Percentiles rank a stretch among this genome's conserved stretches.
Evolutionary conservation across 164 flowering plant genomes (phyloP).

Genomic region (Umbellularia californica): DNA sequence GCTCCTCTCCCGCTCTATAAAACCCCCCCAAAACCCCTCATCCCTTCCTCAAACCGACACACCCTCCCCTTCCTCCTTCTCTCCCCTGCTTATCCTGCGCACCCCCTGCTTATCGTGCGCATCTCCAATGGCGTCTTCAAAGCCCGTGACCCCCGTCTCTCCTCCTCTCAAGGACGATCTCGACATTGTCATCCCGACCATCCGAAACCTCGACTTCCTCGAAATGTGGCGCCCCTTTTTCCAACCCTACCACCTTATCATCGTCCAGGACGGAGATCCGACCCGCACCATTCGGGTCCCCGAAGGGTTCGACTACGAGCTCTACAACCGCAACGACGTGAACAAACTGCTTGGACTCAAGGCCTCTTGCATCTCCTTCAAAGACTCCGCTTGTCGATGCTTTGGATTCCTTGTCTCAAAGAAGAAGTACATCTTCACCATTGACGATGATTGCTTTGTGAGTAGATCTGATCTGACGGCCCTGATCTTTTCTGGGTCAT

Average conservation of each 20-base stretch:
- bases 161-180: conserved; percentile 66
- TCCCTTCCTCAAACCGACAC: conserved; percentile 5
- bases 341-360: conserved; percentile 70
- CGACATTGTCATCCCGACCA: conserved; percentile 84
- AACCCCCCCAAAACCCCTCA: conserved; percentile 1
- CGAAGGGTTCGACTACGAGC: conserved; percentile 79
- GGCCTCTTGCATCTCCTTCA: conserved; percentile 78
- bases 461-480: conserved; percentile 19
- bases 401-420: conserved; percentile 84
- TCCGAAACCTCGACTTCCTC: conserved; percentile 75
- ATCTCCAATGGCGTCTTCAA: conserved; percentile 4
- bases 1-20: background rate
- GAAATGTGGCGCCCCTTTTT: conserved; percentile 92
- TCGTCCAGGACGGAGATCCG: conserved; percentile 88
- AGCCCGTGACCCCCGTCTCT: conserved; percentile 15
- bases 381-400: conserved; percentile 91
- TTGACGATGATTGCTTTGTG: conserved; percentile 88
- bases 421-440: conserved; percentile 87
- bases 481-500: background rate
- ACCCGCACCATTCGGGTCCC: conserved; percentile 66
- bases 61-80: background rate
- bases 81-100: background rate
- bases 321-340: conserved; percentile 73
- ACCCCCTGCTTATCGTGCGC: background rate
- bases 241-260: conserved; percentile 75